A percentile compares a stretch with the other conserved stretches of the same genome.
phyloP scores from a whole-genome alignment of 2,329 filamentous ascomycete genomes.

The Thermochaetoides dissita region DNA sequence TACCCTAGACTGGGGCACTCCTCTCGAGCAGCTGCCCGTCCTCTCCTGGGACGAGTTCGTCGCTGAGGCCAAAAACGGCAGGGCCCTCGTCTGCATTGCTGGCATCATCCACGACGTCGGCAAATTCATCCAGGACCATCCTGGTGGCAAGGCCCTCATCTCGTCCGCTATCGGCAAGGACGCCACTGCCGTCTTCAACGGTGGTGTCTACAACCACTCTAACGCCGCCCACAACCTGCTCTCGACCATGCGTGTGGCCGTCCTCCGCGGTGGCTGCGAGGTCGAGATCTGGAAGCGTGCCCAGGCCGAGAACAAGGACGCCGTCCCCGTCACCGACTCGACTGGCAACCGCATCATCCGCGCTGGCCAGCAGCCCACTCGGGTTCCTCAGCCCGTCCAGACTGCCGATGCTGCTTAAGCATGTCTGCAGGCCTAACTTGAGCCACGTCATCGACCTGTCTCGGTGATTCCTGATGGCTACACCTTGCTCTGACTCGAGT shows the following conservation, averaged over 20 bases:
- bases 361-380: conserved; percentile 74
- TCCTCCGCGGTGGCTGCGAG: conserved; percentile 74
- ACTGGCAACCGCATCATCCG: conserved; percentile 71
- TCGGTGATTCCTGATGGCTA: too few species aligned
- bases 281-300: conserved; percentile 89
- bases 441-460: too few species aligned
- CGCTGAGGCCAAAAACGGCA: conserved; percentile 61
- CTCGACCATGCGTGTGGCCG: conserved; percentile 76
- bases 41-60: conserved; percentile 80
- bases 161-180: conserved; percentile 72
- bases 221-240: conserved; percentile 83
- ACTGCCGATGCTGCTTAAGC: conserved; percentile 68
- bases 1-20: conserved; percentile 72
- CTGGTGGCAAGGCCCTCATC: conserved; percentile 82
- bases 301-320: conserved; percentile 71
- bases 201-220: conserved; percentile 78
- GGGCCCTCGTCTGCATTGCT: conserved; percentile 61
- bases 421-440: too few species aligned
- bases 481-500: too few species aligned
- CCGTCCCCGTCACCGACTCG: conserved; percentile 66
- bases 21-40: conserved; percentile 72
- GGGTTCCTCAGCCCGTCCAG: conserved; percentile 62
- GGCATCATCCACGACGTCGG: conserved; percentile 77
- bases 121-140: conserved; percentile 77
- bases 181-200: conserved; percentile 82